phyloP scores from a whole-genome alignment of 352 stramenopile genomes.

The Globisporangium carolinianum region DNA sequence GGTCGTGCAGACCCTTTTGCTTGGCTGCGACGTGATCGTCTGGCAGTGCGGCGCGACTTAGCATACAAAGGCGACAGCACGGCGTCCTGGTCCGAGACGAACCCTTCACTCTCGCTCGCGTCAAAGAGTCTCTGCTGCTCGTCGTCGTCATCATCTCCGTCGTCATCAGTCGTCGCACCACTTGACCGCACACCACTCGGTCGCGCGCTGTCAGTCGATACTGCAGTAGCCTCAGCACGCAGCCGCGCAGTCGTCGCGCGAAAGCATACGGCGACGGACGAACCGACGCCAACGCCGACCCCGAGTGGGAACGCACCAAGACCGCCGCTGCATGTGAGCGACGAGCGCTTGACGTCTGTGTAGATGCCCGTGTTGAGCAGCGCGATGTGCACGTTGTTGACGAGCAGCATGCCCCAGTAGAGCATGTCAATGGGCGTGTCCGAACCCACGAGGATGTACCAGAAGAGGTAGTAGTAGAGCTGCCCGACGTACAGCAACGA shows the following conservation, averaged over 20 bases:
- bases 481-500: slow-evolving; percentile 81
- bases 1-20: too few relatives aligned
- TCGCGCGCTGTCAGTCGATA: too few relatives aligned
- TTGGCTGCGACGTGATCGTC: not conserved
- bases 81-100: slow-evolving; percentile 12
- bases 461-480: slow-evolving; percentile 86
- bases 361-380: slow-evolving; percentile 84
- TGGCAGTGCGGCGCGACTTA: not conserved
- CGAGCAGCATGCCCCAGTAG: slow-evolving; percentile 78
- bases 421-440: slow-evolving; percentile 75
- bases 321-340: slow-evolving; percentile 22
- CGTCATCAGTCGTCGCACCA: not conserved
- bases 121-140: slow-evolving; percentile 2
- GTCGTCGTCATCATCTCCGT: slow-evolving; percentile 2
- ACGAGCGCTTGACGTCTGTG: slow-evolving; percentile 71
- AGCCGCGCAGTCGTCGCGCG: slow-evolving; percentile 30
- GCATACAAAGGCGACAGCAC: slow-evolving; percentile 4
- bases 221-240: slow-evolving; percentile 14
- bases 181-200: not conserved
- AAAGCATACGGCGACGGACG: slow-evolving; percentile 56
- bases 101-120: slow-evolving; percentile 11
- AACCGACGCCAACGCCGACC: slow-evolving; percentile 26
- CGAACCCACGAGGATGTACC: slow-evolving; percentile 79
- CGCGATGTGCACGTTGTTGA: slow-evolving; percentile 85
- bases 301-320: not conserved